Evolutionary conservation across 352 stramenopile species (phyloP), one percentile per base, ranked within the genome.

Genomic region (Globisporangium canariense): DNA sequence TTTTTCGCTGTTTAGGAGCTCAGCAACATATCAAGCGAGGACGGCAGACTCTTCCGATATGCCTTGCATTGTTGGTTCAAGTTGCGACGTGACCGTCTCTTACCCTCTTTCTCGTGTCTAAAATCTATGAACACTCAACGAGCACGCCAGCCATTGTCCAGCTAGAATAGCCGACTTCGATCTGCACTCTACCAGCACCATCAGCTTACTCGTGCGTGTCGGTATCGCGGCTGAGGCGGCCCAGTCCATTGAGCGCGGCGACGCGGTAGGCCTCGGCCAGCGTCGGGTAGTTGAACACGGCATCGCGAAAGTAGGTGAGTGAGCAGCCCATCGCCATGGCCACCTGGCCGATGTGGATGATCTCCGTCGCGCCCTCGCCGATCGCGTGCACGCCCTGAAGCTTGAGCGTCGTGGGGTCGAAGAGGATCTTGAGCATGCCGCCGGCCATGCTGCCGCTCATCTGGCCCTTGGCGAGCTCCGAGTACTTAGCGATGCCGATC

Each of bases 241-340:
- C 81, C 32, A 97, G 72, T 57, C 88, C 90, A 56, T 96, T 94
- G 57, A 95, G 75, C 14, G 88, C 88, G 3, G 90, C 90, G 18
- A 96, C 86, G 25, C 90, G 91, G 55, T 97, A 97, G 18, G 89
- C 89, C 68, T 97, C 90, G n/a, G 89, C 89, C 25, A 97, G 69
- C 13, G 89, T 97, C 46, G 90, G 90, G 74, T 96, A 97, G 81
- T 97, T 97, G 74, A 97, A 97, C 18, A 97, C 89, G 14, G 90
- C 86, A 62, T 94, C 85, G 38, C 86, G 82, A 68, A 97, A 96
- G 75, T 97, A 96, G 34, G 89, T 90, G 49, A 97, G 57, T 54
- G 86, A 85, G 68, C 80, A 86, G 30, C 64, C 76, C 81, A 91
- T 91, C 43, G 80, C 79, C 66, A 94, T 93, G n/a, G 81, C 82